Evolutionary conservation across 2,329 filamentous ascomycete genomes (phyloP).

Genomic region (Aspergillus persii): DNA sequence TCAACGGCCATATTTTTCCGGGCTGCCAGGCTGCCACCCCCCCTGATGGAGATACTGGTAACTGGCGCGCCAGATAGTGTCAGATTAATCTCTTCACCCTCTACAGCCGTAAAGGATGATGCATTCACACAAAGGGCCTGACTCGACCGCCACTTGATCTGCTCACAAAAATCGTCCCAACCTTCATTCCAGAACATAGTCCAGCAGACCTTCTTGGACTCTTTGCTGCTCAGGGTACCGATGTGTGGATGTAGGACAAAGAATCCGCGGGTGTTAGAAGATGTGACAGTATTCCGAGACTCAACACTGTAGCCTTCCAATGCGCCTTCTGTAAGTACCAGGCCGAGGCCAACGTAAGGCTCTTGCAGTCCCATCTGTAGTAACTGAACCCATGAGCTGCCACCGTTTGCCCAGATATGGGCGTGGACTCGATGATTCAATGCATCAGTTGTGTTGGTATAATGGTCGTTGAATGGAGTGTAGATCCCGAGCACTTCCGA

Average conservation of each 20-base stretch:
- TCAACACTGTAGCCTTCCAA: background rate
- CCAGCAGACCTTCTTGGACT: too few relatives aligned
- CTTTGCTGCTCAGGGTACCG: too few relatives aligned
- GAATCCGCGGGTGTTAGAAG: too few relatives aligned
- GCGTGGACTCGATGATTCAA: background rate
- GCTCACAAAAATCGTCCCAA: background rate
- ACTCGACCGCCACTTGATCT: background rate
- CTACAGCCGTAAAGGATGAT: background rate
- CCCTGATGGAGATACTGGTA: too few relatives aligned
- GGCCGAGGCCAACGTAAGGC: background rate
- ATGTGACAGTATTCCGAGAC: background rate
- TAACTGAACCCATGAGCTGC: background rate
- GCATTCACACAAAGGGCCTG: too few relatives aligned
- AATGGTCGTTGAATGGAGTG: background rate
- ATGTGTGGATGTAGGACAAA: too few relatives aligned
- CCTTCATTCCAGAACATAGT: background rate
- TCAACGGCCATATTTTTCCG: too few relatives aligned
- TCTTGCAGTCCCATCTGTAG: background rate
- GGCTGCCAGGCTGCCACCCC: too few relatives aligned
- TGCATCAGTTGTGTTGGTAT: background rate
- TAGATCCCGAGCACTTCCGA: background rate
- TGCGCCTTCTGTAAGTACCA: background rate
- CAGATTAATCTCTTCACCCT: too few relatives aligned
- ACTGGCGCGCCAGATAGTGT: too few relatives aligned
- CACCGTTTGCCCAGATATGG: background rate